Conservation (phyloP, 768 basidiomycete species). For the Naganishia antarctica region DNA sequence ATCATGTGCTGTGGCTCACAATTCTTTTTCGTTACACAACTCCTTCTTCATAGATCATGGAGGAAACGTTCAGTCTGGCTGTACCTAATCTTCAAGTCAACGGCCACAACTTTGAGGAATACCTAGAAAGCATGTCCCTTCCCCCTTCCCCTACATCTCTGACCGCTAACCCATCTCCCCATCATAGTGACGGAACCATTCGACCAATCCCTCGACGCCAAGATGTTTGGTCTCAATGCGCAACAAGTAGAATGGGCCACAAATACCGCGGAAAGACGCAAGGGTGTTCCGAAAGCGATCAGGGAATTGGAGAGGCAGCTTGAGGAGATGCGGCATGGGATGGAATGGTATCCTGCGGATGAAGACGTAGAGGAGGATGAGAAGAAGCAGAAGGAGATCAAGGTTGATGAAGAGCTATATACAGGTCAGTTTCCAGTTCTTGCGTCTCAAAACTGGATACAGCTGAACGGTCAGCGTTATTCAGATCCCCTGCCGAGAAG, state of each 20-base stretch:
- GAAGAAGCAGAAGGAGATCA: constrained; percentile 7
- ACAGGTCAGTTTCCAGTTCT: constrained; percentile 6
- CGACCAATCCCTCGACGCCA: constrained; percentile 77
- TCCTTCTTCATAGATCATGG: constrained; percentile 50
- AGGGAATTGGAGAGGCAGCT: constrained; percentile 22
- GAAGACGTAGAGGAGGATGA: constrained; percentile 18
- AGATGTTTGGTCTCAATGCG: constrained; percentile 72
- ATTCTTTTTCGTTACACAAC: too few species aligned
- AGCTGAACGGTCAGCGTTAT: too few species aligned
- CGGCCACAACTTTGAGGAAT: constrained; percentile 67
- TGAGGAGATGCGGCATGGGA: constrained; percentile 27
- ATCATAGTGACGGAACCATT: constrained; percentile 66
- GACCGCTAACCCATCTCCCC: not conserved
- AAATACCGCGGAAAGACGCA: constrained; percentile 64
- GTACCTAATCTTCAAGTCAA: constrained; percentile 73
- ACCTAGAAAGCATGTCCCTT: constrained; percentile 52
- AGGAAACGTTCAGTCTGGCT: constrained; percentile 60
- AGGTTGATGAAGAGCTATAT: constrained; percentile 19
- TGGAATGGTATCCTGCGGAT: constrained; percentile 34
- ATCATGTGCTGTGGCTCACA: too few species aligned
- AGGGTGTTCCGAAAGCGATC: constrained; percentile 60
- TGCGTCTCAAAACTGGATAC: too few species aligned
- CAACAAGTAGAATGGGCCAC: constrained; percentile 71
- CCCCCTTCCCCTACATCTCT: not conserved
- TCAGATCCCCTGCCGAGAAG: constrained; percentile 19